These are phyloP conservation scores for Tetrahymena malaccensis DNA, from an alignment of 73 alveolate genomes.

Conservation along the genomic window DNA sequence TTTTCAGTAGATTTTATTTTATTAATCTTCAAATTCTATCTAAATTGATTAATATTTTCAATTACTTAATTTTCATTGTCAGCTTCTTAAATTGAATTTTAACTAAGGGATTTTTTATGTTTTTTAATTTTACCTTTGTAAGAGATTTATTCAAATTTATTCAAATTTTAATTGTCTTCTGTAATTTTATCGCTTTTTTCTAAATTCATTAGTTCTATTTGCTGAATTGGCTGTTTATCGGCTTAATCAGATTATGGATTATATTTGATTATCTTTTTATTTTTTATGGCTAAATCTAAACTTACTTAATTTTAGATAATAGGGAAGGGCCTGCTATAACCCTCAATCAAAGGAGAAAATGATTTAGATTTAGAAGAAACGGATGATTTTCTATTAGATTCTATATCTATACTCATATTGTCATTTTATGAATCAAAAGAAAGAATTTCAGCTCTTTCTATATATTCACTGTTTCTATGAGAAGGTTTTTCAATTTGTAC, in stretches of 20 bases:
- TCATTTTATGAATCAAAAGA: not conserved
- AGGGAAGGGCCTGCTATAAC: not conserved
- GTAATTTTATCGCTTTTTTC: no score
- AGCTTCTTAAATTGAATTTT: not conserved
- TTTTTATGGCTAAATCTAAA: not conserved
- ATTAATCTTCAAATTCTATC: no score
- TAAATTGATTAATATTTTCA: no score
- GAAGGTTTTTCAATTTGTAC: not conserved
- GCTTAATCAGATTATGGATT: not conserved
- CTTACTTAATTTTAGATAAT: not conserved
- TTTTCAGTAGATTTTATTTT: not conserved
- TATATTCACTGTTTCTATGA: not conserved
- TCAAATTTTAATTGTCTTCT: no score
- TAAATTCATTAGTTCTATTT: no score
- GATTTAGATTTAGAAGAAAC: not conserved
- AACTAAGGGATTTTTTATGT: not conserved
- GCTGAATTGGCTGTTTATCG: no score
- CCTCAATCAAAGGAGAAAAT: not conserved
- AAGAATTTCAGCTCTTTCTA: not conserved
- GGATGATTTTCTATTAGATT: not conserved
- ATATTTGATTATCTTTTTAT: not conserved
- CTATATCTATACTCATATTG: not conserved
- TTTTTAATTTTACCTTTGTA: no score
- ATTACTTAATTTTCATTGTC: no score
- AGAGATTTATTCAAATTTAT: no score